Evolutionary conservation across 2,329 filamentous ascomycete species (phyloP).

Genomic region (Mycosphaerelloides madeirae): DNA sequence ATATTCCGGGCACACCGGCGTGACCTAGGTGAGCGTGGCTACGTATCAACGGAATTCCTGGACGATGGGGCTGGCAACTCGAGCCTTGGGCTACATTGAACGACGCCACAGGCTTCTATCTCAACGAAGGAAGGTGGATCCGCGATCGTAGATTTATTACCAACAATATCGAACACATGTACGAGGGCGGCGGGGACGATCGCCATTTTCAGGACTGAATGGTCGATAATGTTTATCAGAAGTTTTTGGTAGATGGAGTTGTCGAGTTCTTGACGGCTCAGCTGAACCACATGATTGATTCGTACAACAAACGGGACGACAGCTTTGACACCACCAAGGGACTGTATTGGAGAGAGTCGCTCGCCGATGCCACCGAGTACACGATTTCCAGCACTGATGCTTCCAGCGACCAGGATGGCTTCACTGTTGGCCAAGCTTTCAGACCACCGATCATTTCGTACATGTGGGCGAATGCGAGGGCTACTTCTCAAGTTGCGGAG

Average conservation of each 20-base stretch:
- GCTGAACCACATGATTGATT: slow-evolving; percentile 34
- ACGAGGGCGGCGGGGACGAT: slow-evolving; percentile 39
- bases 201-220: slow-evolving; percentile 44
- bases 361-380: slow-evolving; percentile 44
- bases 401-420: slow-evolving; percentile 38
- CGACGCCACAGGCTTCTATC: slow-evolving; percentile 43
- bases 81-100: slow-evolving; percentile 42
- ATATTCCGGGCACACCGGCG: slow-evolving; percentile 44
- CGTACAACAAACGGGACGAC: slow-evolving; percentile 38
- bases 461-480: slow-evolving; percentile 41
- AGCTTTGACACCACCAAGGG: slow-evolving; percentile 38
- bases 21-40: slow-evolving; percentile 40
- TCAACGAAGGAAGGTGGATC: slow-evolving; percentile 43
- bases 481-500: slow-evolving; percentile 38
- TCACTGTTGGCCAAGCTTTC: slow-evolving; percentile 39
- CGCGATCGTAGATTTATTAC: slow-evolving; percentile 43
- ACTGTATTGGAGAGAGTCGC: slow-evolving; percentile 41
- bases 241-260: slow-evolving; percentile 42
- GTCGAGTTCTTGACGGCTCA: slow-evolving; percentile 29
- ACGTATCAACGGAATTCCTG: slow-evolving; percentile 43
- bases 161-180: slow-evolving; percentile 42
- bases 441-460: slow-evolving; percentile 44
- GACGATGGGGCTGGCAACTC: slow-evolving; percentile 41
- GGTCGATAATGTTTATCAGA: slow-evolving; percentile 38
- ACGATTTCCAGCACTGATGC: slow-evolving; percentile 44